Base-by-base conservation (phyloP, 202 grass and related monocot species). In the Eragrostis tef region DNA sequence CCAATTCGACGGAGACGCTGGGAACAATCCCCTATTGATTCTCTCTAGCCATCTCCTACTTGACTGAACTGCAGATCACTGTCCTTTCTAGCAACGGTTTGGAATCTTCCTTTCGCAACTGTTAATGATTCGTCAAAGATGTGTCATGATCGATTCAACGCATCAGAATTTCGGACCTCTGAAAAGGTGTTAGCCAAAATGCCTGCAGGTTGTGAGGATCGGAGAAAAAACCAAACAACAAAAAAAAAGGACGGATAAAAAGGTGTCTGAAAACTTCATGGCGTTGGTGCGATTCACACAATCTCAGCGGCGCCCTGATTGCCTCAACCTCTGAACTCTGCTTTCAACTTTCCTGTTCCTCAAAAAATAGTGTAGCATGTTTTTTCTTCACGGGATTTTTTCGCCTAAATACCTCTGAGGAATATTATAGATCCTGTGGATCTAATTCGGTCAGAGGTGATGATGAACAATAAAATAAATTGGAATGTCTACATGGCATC, bases 401-500 rank as follows among this genome's bases (percentile, higher is more conserved):
- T 1, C 6, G 9, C 0, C 21, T 58, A 20, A 58, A 24, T 58
- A 9, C 22, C 19, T 11, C 25, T 46, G 15, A 24, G 44, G 22
- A 67, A 53, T 69, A 54, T 1, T 15, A 0, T 13, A 64, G 64
- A 64, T 41, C 36, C 0, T 56, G 56, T 65, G 65, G 66, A 72
- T 49, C 49, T 50, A 52, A 86, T 29, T 6, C 27, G 31, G 29
- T 7, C 72, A 89, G 39, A 31, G 24, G 9, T 6, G 3, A 20
- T 19, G 7, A 49, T 19, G 7, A 49, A 1, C 47, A 6, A 46
- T 43, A 70, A 75, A 78, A n/a, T n/a, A 22, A 80, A 82, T 0
- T 17, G 11, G 21, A 20, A 67, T 86, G 29, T 25, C 29, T 58
- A 85, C 50, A 25, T 82, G 83, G 73, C 73, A 72, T 50, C 49